Conservation (phyloP, 2,329 filamentous ascomycete genomes). For the Microsporum ferrugineum region DNA sequence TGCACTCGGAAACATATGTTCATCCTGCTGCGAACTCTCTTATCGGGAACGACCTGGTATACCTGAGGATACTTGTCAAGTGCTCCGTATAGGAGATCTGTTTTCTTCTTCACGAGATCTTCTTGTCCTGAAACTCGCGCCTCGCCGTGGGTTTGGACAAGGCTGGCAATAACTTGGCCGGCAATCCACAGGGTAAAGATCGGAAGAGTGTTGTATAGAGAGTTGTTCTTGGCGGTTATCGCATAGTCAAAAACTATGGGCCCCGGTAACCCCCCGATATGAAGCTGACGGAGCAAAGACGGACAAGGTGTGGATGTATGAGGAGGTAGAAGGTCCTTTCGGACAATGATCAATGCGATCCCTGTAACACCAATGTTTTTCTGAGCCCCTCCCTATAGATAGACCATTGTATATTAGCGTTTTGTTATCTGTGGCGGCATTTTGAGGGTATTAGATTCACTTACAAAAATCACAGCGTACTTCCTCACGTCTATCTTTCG, state of each 20-base stretch:
- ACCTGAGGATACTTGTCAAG: conserved; percentile 61
- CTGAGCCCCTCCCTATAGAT: conserved; percentile 56
- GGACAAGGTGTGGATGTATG: conserved; percentile 53
- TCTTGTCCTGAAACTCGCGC: conserved; percentile 67
- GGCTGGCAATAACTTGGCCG: conserved; percentile 71
- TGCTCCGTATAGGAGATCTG: conserved; percentile 60
- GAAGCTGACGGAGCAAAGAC: conserved; percentile 59
- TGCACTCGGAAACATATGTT: conserved; percentile 84
- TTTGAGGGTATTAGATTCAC: conserved; percentile 11
- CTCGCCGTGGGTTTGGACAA: conserved; percentile 53
- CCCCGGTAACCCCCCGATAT: conserved; percentile 50
- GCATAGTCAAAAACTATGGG: conserved; percentile 75
- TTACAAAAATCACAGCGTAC: conserved; percentile 73
- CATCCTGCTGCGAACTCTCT: conserved; percentile 70
- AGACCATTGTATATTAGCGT: conserved; percentile 12
- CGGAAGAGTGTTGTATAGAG: conserved; percentile 87
- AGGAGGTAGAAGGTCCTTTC: conserved; percentile 67
- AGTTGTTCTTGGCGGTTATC: conserved; percentile 82
- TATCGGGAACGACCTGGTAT: conserved; percentile 71
- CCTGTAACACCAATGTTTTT: conserved; percentile 87
- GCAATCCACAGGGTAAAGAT: conserved; percentile 91
- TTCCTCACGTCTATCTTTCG: conserved; percentile 64
- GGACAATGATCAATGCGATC: conserved; percentile 74
- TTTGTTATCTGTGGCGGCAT: too few relatives aligned
- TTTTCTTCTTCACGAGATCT: conserved; percentile 61